Conservation (phyloP, 768 basidiomycete species). For the Russula brevipes region DNA sequence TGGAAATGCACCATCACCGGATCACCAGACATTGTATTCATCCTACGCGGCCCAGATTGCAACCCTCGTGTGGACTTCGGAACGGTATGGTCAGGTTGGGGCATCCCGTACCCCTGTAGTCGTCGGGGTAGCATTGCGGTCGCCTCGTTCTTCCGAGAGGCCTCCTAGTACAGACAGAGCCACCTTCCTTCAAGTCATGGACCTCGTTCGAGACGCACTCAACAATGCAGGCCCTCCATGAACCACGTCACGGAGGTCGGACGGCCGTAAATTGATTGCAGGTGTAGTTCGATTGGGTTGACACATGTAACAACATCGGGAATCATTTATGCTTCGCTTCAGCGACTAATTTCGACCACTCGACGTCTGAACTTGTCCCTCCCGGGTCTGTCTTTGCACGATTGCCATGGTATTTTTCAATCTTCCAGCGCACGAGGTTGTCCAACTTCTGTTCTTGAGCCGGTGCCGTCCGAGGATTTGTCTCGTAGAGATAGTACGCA, state of each 20-base stretch:
- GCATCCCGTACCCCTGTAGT: conserved; percentile 15
- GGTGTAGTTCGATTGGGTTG: background rate
- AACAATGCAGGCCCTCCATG: background rate
- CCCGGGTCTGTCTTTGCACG: conserved; percentile 16
- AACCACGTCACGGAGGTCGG: background rate
- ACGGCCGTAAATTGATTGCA: background rate
- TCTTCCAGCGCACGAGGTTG: conserved; percentile 63
- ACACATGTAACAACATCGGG: background rate
- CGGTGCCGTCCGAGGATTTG: conserved; percentile 66
- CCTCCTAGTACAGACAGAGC: conserved; percentile 43
- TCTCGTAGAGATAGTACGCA: conserved; percentile 78
- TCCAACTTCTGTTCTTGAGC: conserved; percentile 50
- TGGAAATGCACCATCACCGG: conserved; percentile 65
- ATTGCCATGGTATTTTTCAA: conserved; percentile 37
- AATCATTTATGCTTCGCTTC: conserved; percentile 15
- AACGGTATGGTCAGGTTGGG: conserved; percentile 35
- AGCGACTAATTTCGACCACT: conserved; percentile 12
- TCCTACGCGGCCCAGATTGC: conserved; percentile 86
- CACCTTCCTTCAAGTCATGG: conserved; percentile 42
- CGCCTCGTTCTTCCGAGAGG: conserved; percentile 64
- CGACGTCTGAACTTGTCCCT: conserved; percentile 24
- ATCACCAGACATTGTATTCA: conserved; percentile 65
- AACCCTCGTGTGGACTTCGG: conserved; percentile 69
- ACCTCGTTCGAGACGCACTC: conserved; percentile 36
- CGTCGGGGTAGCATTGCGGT: conserved; percentile 37